A percentile compares a stretch with the other conserved stretches of the same genome.
phyloP scores from a whole-genome alignment of 352 stramenopile species.

The Phytophthora syringae region DNA sequence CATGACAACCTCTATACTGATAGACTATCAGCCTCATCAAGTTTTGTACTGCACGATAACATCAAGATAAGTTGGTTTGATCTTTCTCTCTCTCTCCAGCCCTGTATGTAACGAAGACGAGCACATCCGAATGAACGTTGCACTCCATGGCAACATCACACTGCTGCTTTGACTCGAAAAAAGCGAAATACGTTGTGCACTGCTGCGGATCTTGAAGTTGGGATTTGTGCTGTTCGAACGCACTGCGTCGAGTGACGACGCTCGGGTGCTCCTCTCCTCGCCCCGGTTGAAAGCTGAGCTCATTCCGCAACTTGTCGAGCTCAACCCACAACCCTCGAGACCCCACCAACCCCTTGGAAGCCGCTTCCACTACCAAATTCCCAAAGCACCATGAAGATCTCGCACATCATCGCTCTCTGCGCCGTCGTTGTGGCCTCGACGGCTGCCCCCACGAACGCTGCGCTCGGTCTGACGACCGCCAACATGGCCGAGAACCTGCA shows the following conservation, averaged over 20 bases:
- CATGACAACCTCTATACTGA: too few relatives aligned
- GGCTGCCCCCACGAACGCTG: slow-evolving; percentile 7
- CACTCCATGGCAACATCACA: neutral
- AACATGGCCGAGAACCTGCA: slow-evolving; percentile 8
- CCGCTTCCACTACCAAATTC: slow-evolving; percentile 7
- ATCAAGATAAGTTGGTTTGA: neutral
- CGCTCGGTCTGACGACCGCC: slow-evolving; percentile 1
- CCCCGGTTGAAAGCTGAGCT: neutral
- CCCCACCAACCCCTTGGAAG: neutral
- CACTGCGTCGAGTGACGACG: neutral
- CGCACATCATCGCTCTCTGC: slow-evolving; percentile 12
- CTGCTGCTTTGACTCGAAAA: neutral
- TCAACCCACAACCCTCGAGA: neutral
- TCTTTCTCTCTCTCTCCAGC: neutral
- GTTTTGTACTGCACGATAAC: neutral
- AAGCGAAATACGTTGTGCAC: neutral
- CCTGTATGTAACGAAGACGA: neutral
- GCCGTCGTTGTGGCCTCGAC: slow-evolving; percentile 4
- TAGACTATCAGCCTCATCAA: too few relatives aligned
- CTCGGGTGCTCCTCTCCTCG: neutral
- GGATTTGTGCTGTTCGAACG: neutral
- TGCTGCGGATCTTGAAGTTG: neutral
- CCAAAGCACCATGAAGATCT: slow-evolving; percentile 17
- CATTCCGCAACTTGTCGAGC: slow-evolving; percentile 12
- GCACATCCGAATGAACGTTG: neutral